Conservation (phyloP, 2,329 filamentous ascomycete species). For the Reticulascus tulasneorum region DNA sequence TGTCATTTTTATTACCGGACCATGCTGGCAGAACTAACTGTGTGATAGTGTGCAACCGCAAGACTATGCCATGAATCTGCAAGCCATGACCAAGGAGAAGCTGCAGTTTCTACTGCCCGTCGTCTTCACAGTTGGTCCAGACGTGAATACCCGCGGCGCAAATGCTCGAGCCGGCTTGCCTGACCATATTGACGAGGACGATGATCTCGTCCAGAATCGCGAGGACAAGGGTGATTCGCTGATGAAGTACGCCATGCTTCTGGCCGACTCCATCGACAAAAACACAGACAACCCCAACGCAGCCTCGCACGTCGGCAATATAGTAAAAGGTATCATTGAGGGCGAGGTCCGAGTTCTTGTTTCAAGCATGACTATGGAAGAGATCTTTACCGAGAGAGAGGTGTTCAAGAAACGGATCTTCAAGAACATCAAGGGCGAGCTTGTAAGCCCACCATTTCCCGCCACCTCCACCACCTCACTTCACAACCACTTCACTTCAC, state of each 20-base stretch:
- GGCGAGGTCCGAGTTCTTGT: slow-evolving; percentile 82
- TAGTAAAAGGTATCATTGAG: slow-evolving; percentile 87
- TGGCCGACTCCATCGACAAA: slow-evolving; percentile 63
- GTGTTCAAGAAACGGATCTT: slow-evolving; percentile 74
- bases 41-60: slow-evolving; percentile 63
- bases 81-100: slow-evolving; percentile 88
- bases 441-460: too few species aligned
- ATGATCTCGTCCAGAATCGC: slow-evolving; percentile 21
- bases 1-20: too few species aligned
- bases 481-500: too few species aligned
- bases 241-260: slow-evolving; percentile 76
- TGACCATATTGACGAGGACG: slow-evolving; percentile 14
- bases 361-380: slow-evolving; percentile 88
- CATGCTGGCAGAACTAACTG: slow-evolving; percentile 8
- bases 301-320: slow-evolving; percentile 68
- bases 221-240: slow-evolving; percentile 60
- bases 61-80: slow-evolving; percentile 77
- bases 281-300: slow-evolving; percentile 34
- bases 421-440: slow-evolving; percentile 71
- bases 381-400: slow-evolving; percentile 75
- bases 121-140: slow-evolving; percentile 81
- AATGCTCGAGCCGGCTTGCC: slow-evolving; percentile 25
- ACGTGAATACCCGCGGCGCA: slow-evolving; percentile 58
- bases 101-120: slow-evolving; percentile 77
- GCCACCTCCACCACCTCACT: too few species aligned